These are phyloP conservation scores for Aurifilum marmelostoma DNA, from an alignment of 2,329 filamentous ascomycete species.

Conservation along the genomic window DNA sequence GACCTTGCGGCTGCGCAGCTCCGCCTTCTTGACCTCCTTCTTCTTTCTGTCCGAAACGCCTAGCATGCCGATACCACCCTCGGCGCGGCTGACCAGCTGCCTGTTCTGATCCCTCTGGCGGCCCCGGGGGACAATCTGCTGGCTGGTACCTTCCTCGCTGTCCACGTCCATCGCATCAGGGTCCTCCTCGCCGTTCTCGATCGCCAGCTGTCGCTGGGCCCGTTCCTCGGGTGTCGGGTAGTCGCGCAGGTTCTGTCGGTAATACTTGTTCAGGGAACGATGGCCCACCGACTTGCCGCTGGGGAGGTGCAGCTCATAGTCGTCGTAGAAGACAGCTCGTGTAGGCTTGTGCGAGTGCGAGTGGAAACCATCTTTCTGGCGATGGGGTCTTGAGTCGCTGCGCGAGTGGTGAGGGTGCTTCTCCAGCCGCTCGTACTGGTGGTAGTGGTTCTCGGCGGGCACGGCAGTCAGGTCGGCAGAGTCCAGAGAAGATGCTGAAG, in stretches of 20 bases:
- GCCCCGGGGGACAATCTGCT: slow-evolving; percentile 40
- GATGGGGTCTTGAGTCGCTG: slow-evolving; percentile 71
- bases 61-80: slow-evolving; percentile 75
- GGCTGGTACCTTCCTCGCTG: slow-evolving; percentile 39
- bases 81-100: slow-evolving; percentile 66
- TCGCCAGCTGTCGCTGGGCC: slow-evolving; percentile 61
- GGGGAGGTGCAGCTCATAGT: slow-evolving; percentile 91
- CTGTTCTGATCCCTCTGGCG: slow-evolving; percentile 50
- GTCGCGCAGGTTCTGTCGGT: slow-evolving; percentile 86
- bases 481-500: slow-evolving; percentile 83
- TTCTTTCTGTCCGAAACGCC: slow-evolving; percentile 79
- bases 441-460: slow-evolving; percentile 71
- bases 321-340: slow-evolving; percentile 83
- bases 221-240: slow-evolving; percentile 81
- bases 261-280: slow-evolving; percentile 84
- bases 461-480: slow-evolving; percentile 82
- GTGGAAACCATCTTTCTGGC: slow-evolving; percentile 76
- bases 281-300: slow-evolving; percentile 89
- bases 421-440: slow-evolving; percentile 72
- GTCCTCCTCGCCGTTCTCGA: slow-evolving; percentile 48
- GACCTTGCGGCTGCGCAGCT: slow-evolving; percentile 70
- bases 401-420: slow-evolving; percentile 77
- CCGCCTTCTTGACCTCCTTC: slow-evolving; percentile 65
- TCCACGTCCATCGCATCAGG: slow-evolving; percentile 46
- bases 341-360: slow-evolving; percentile 78